These are phyloP conservation scores for Ogataea methanolica DNA, from an alignment of 805 yeast genomes.

Conservation along the genomic window DNA sequence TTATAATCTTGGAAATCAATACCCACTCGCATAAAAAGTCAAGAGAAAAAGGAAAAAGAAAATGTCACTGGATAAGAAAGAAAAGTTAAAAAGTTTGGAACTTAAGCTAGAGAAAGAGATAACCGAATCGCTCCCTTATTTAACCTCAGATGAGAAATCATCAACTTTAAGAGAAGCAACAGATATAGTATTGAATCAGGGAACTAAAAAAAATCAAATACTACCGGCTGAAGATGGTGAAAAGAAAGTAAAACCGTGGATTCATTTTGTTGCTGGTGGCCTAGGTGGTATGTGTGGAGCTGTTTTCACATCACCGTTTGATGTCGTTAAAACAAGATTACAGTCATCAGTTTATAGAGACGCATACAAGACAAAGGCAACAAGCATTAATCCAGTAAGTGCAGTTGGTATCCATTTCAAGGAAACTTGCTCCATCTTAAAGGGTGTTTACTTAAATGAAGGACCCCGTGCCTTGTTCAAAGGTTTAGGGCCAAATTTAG, in stretches of 20 bases:
- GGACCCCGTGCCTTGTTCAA: conserved; percentile 85
- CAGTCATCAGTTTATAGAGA: conserved; percentile 81
- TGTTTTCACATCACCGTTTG: conserved; percentile 87
- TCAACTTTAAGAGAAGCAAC: conserved; percentile 39
- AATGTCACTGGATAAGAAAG: not conserved
- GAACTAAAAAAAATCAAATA: not conserved
- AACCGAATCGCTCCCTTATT: conserved; percentile 51
- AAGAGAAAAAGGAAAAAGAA: not conserved
- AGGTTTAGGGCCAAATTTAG: conserved; percentile 94
- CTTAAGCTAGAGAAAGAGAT: conserved; percentile 40
- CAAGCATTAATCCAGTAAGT: conserved; percentile 25
- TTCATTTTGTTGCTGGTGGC: conserved; percentile 88
- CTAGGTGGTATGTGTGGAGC: conserved; percentile 99
- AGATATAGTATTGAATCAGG: conserved; percentile 20
- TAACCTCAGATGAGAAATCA: conserved; percentile 71
- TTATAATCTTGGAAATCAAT: no score
- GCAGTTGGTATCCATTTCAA: conserved; percentile 57
- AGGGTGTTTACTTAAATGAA: conserved; percentile 64
- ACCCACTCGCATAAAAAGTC: not conserved
- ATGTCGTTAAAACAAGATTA: conserved; percentile 90
- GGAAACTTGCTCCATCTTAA: conserved; percentile 74
- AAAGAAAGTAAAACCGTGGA: conserved; percentile 49
- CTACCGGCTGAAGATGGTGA: conserved; percentile 1
- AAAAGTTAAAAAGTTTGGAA: conserved; percentile 13
- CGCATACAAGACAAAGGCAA: conserved; percentile 38